These are phyloP conservation scores for Leptographium lundbergii DNA, from an alignment of 2,329 filamentous ascomycete genomes.

Conservation along the genomic window DNA sequence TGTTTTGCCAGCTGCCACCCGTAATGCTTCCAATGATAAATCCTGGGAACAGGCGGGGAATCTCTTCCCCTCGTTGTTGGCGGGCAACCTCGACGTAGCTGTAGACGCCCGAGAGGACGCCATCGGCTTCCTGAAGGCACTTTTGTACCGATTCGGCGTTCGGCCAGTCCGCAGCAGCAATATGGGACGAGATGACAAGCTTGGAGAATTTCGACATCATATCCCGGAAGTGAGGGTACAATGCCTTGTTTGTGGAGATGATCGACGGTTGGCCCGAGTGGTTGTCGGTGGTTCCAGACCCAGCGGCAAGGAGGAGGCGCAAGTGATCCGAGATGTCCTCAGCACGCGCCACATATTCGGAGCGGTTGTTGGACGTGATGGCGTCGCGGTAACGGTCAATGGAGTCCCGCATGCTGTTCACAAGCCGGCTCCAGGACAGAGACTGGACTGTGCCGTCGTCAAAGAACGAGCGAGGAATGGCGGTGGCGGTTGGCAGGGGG, in stretches of 20 bases:
- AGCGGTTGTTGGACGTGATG: constrained; percentile 69
- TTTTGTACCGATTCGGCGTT: constrained; percentile 89
- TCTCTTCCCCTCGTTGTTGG: constrained; percentile 85
- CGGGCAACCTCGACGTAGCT: constrained; percentile 93
- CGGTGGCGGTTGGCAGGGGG: constrained; percentile 43
- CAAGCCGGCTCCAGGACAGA: constrained; percentile 77
- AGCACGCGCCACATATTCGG: constrained; percentile 86
- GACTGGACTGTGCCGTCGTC: constrained; percentile 73
- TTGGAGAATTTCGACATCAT: constrained; percentile 99
- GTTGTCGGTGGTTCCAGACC: constrained; percentile 94
- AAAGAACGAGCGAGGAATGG: constrained; percentile 72
- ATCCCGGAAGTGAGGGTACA: constrained; percentile 94
- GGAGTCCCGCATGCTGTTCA: constrained; percentile 84
- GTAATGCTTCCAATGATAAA: constrained; percentile 77
- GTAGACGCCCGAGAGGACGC: constrained; percentile 84
- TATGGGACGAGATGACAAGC: constrained; percentile 92
- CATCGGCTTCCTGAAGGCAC: constrained; percentile 93
- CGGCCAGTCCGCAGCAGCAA: constrained; percentile 91
- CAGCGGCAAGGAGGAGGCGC: constrained; percentile 82
- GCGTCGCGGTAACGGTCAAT: constrained; percentile 84
- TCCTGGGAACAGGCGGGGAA: constrained; percentile 82
- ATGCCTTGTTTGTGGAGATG: constrained; percentile 91
- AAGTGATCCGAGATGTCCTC: constrained; percentile 97
- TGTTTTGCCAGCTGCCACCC: constrained; percentile 81
- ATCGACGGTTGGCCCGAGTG: constrained; percentile 99